A percentile compares a stretch with the other conserved stretches of the same genome.
These are phyloP conservation scores for Sclerotinia borealis DNA, from an alignment of 2,329 filamentous ascomycete species.

Conservation along the genomic window DNA sequence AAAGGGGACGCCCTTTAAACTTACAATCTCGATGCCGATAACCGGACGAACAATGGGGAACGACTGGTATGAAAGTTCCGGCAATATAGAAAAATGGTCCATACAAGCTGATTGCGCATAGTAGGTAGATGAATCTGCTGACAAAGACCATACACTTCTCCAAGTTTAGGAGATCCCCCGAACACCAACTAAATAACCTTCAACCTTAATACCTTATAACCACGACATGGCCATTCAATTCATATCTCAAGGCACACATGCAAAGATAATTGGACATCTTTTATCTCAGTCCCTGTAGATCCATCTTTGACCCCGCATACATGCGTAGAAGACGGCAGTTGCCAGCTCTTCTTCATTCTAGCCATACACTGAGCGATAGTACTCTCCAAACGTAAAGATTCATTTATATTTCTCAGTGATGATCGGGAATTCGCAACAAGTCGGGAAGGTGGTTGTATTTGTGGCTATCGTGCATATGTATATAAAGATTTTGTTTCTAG, in stretches of 20 bases:
- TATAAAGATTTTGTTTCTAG: not conserved
- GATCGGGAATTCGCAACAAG: not conserved
- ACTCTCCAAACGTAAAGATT: not conserved
- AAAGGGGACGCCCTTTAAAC: not conserved
- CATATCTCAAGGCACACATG: slow-evolving; percentile 1
- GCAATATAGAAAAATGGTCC: not conserved
- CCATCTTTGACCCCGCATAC: slow-evolving; percentile 4
- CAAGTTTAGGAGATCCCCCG: not conserved
- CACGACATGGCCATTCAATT: not conserved
- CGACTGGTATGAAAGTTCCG: not conserved
- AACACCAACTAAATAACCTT: not conserved
- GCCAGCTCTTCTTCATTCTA: not conserved
- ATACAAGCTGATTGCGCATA: not conserved
- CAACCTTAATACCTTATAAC: not conserved
- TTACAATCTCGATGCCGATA: not conserved
- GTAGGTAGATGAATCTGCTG: not conserved
- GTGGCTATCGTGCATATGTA: not conserved
- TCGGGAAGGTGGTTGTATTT: slow-evolving; percentile 7
- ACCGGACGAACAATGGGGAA: not conserved
- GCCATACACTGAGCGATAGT: not conserved
- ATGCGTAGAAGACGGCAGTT: not conserved
- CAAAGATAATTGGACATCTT: not conserved
- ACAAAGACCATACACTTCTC: not conserved
- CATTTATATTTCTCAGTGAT: not conserved
- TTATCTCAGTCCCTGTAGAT: not conserved